Evolutionary conservation across 2,329 filamentous ascomycete genomes (phyloP), one percentile per base, ranked within the genome.

Genomic region (Penicillium hordei): DNA sequence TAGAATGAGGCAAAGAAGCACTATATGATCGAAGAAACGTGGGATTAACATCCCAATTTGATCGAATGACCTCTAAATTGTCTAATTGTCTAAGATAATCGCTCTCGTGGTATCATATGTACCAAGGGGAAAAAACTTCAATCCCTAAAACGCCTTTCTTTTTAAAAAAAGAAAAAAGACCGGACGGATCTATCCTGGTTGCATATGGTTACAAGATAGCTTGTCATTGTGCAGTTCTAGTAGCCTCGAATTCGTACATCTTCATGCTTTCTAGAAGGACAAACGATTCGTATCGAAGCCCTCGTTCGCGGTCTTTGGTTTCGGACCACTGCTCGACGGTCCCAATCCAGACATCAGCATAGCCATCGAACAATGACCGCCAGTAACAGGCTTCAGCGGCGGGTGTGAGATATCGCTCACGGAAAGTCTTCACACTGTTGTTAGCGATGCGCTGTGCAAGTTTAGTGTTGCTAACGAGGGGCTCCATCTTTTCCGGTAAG

Each of bases 341-440:
- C 27, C 61, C 62, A 25, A 68, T 65, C 58, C 63, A 68, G 27
- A 72, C 63, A n/a, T 48, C 57, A 29, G 65, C 57, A 55, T 68
- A 73, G 2, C 63, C 69, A 13, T 70, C 65, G 52, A 79, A 75
- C 27, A 81, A 61, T 19, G 71, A 71, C 9, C 80, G 73, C 81
- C 81, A 83, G 63, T 83, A 83, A 62, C 81, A 83, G 2, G 78
- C 75, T 60, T 82, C 78, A 1, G 81, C 79, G 1, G 80, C 79
- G 1, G 76, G 76, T 4, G 80, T 82, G 33, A 82, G 68, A 63
- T 82, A 83, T 8, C 78, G 70, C 59, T 82, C 77, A 12, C 79
- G 75, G 65, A 82, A 82, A 5, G 71, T 75, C 56, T 64, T 70
- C 17, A 77, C 72, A 48, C 70, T 78, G 57, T 82, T 81, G 17